Base-by-base conservation (phyloP, 106 monocot genomes). In the Dendrobium catenatum region DNA sequence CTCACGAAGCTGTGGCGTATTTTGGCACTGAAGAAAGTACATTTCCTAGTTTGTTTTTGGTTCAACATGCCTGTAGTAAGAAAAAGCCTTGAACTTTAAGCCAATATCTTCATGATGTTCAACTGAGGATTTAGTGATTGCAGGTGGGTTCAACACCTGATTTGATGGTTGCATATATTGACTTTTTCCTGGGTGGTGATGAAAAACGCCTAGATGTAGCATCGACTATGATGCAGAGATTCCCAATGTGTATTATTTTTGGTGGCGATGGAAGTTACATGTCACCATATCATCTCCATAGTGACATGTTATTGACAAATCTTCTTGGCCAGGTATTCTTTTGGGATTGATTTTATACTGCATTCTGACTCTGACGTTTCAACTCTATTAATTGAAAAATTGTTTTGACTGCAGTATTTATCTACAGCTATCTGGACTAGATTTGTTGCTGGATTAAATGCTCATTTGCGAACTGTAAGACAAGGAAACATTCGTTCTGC, bases 81-180 rank as follows among this genome's bases (percentile, higher is more conserved):
- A 51, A 15, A 46, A 13, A 13, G 10, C 15, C 13, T 51, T 51
- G 10, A 48, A 8, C 11, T 2, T 51, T 51, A 51, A 51, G 48
- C 51, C 10, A 51, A 15, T 13, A 31, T 31, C 31, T 31, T 68
- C 11, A 26, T 68, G 68, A 68, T 27, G 16, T 49, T 37, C 67
- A 78, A 20, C 55, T 19, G n/a, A 78, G 18, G 11, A 82, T 79
- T 46, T 72, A 73, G n/a, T 68, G 66, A 70, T 37, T 75, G 48
- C 86, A 96, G 96, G 96, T 96, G 80, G 96, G 92, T 67, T 96
- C 94, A 31, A 94, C 96, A n/a, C 94, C 96, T 7, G 96, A 96
- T 84, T 77, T 94, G 84, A 92, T 94, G 91, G 94, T 96, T 77
- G 94, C 92, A 77, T 96, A 92, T 75, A 94, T 96, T 79, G 96